Base-by-base conservation (phyloP, 2,329 filamentous ascomycete species). In the Lecanicillium sp. region DNA sequence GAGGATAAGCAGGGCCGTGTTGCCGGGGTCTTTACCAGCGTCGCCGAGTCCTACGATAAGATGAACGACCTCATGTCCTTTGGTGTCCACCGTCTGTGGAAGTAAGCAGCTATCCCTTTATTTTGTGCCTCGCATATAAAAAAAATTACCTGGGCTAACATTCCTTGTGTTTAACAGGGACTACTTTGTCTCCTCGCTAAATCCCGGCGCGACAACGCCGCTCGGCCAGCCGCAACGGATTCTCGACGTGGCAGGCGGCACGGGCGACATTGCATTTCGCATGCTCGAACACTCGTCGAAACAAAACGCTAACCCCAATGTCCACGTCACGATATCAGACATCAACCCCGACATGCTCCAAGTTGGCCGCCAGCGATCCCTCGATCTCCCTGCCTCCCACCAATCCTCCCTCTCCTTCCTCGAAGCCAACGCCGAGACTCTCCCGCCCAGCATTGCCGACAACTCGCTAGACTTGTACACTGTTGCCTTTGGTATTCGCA, bases 51-150 rank as follows among this genome's bases (percentile, higher is more conserved):
- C 14, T 98, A 98, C 65, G 92, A 98, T 63, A 83, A 82, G 45
- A 98, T 98, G 92, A 98, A 98, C 67, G 92, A 98, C 61, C 75
- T 96, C 50, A 98, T 98, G 92, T 96, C 92, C 7, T 77, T 98
- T 34, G 92, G 92, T 40, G 89, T 95, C 65, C 92, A 98, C 62
- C 84, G 92, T 31, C 69, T 98, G 28, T 98, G 92, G 92, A 98
- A 83, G 76, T 76, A 50, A 35, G 71, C 60, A 33, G 11, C 22
- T 28, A 33, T 25, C 28, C 28, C 35, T 32, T 22, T 19, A 32
- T 32, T 22, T 16, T 9, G 17, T 13, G 17, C n/a, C 9, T 35
- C 35, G 18, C 15, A 35, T 28, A 19, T 13, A 12, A 22, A 7
- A 15, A 14, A n/a, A 6, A 30, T n/a, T n/a, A 15, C 28, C 9